Percentiles rank a stretch among this genome's conserved stretches.
Evolutionary conservation across 176 grass and related monocot species (phyloP).

Genomic region (Dendrocalamus sinicus): DNA sequence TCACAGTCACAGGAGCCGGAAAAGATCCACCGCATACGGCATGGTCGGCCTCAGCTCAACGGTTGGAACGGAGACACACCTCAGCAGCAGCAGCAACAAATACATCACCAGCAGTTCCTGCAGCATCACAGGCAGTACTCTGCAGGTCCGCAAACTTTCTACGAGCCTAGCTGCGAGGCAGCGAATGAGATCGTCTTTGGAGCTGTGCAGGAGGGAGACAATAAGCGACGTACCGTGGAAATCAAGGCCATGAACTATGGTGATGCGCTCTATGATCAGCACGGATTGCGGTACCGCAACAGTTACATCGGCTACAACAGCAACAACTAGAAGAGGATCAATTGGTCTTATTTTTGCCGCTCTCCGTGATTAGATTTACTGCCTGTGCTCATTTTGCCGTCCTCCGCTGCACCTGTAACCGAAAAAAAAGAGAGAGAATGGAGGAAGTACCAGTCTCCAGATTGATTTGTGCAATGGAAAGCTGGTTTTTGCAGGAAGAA

Average conservation of each 20-base stretch:
- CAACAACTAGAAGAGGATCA: conserved; percentile 23
- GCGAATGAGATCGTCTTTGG: conserved; percentile 88
- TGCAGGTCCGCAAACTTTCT: conserved; percentile 73
- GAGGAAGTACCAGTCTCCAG: conserved; percentile 22
- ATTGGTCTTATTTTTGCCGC: neutral
- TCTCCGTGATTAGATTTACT: conserved; percentile 28
- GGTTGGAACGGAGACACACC: conserved; percentile 61
- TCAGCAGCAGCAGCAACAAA: conserved; percentile 39
- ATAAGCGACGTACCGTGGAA: conserved; percentile 49
- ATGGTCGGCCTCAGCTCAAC: conserved; percentile 40
- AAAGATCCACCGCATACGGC: conserved; percentile 84
- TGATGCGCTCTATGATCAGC: conserved; percentile 57
- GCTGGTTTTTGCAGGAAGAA: conserved; percentile 53
- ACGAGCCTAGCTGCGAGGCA: conserved; percentile 70
- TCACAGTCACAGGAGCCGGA: conserved; percentile 76
- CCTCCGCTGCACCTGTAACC: conserved; percentile 21
- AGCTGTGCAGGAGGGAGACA: conserved; percentile 76
- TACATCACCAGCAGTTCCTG: conserved; percentile 79
- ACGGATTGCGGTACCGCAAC: conserved; percentile 59
- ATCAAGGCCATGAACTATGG: conserved; percentile 65
- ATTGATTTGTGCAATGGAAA: conserved; percentile 34
- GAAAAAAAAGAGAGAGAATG: neutral
- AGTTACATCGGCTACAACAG: conserved; percentile 55
- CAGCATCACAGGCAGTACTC: conserved; percentile 76
- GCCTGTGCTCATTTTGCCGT: conserved; percentile 31